Evolutionary conservation across 2,329 filamentous ascomycete genomes (phyloP).

Genomic region (Apiospora pterosperma): DNA sequence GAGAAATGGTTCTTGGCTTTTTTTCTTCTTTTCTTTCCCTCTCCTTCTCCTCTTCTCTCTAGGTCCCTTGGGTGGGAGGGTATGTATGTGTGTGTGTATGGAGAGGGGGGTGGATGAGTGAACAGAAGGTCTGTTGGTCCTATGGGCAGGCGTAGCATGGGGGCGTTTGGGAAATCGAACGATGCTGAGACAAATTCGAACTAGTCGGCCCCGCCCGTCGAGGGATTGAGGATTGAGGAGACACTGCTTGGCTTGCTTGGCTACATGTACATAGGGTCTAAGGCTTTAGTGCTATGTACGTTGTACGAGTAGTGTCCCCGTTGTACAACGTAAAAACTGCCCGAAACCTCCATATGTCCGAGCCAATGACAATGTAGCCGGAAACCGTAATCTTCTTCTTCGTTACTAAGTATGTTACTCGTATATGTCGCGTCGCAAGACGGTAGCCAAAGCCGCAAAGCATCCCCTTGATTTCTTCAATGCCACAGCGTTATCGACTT

Average conservation of each 20-base stretch:
- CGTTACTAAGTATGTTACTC: too few species aligned
- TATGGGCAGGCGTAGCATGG: not conserved
- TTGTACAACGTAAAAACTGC: not conserved
- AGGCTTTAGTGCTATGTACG: not conserved
- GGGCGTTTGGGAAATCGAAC: constrained; percentile 2
- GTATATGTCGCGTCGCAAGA: too few species aligned
- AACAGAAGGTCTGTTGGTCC: not conserved
- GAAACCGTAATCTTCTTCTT: not conserved
- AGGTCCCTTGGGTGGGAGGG: not conserved
- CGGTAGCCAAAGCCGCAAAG: not conserved
- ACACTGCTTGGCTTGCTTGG: too few species aligned
- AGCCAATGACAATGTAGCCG: not conserved
- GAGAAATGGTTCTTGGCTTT: not conserved
- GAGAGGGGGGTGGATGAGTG: not conserved
- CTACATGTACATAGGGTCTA: not conserved
- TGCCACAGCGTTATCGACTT: too few species aligned
- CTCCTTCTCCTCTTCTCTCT: not conserved
- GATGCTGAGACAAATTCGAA: constrained; percentile 4
- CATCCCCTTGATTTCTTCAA: too few species aligned
- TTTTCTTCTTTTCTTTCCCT: not conserved
- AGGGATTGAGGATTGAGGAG: not conserved
- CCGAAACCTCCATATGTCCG: not conserved
- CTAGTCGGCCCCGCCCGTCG: not conserved
- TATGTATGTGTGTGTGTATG: not conserved
- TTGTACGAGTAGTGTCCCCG: not conserved